Evolutionary conservation across 2,329 filamentous ascomycete species (phyloP), one percentile per base, ranked within the genome.

Genomic region (Lachnum nothofagi): DNA sequence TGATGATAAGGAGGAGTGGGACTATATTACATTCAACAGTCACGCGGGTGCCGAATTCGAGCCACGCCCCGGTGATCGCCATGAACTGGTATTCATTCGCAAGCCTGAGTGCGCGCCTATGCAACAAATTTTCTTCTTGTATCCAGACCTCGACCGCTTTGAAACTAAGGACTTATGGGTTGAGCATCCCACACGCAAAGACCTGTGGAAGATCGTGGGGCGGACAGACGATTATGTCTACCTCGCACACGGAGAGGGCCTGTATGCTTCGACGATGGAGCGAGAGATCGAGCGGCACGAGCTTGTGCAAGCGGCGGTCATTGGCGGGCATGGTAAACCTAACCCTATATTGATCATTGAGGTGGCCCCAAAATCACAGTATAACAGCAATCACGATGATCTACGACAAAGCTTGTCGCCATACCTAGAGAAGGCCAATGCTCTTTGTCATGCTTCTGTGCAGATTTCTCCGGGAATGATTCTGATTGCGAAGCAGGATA

Each of bases 201-300:
- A 31, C 19, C 25, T 53, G 20, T 53, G 48, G 44, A 37, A 44
- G 20, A 47, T 44, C 34, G 40, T 34, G n/a, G 51, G 44, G 5
- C 39, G 51, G 19, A 45, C 42, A 12, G 44, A 51, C 31, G 48
- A 54, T 17, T 45, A 45, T 38, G 29, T 51, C 14, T 20, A 39
- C 17, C 16, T 46, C 1, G 12, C 44, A 4, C 43, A 51, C 39
- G 43, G 43, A 31, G 43, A 46, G 34, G 39, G 34, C 16, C 27
- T 46, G 8, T 37, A 51, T 40, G 37, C 48, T 1, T 29, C 40
- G 14, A 38, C 17, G 1, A 9, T 46, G n/a, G 43, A 43, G 39
- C 39, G 23, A 16, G 33, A 43, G 14, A 48, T 48, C 16, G 39
- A 48, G 37, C 22, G 46, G 14, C 40, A 48, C 37, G 39, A 37